A percentile compares a stretch with the other conserved stretches of the same genome.
phyloP scores from a whole-genome alignment of 208 protist genomes.

The Herpetomonas muscarum region DNA sequence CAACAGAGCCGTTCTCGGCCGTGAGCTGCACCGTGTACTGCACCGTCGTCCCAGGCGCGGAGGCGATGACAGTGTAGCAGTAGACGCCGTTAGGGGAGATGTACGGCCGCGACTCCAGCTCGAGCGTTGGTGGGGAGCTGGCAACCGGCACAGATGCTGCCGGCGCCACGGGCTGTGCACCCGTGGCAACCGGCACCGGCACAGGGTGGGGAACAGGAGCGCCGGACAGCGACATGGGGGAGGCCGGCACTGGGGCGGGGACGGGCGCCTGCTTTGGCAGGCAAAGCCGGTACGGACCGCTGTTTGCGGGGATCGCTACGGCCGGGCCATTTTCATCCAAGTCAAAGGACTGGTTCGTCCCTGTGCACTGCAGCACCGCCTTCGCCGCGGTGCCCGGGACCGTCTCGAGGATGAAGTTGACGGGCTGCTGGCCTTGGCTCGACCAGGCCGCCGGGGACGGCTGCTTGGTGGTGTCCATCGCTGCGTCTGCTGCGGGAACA shows the following conservation, averaged over 20 bases:
- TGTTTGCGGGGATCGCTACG: slow-evolving; percentile 32
- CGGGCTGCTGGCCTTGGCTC: too few species aligned
- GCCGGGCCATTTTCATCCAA: slow-evolving; percentile 32
- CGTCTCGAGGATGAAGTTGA: slow-evolving; percentile 48
- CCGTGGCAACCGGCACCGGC: background rate
- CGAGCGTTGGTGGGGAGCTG: slow-evolving; percentile 1
- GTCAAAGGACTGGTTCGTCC: slow-evolving; percentile 40
- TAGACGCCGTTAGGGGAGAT: slow-evolving; percentile 4
- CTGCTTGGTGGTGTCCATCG: too few species aligned
- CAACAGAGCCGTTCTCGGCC: slow-evolving; percentile 47
- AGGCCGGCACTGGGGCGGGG: background rate
- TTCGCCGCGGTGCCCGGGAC: slow-evolving; percentile 18
- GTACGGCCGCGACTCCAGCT: slow-evolving; percentile 50
- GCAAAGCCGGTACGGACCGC: slow-evolving; percentile 56
- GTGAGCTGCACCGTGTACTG: slow-evolving; percentile 48
- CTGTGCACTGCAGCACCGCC: slow-evolving; percentile 46
- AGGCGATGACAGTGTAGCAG: background rate
- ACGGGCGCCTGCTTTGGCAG: slow-evolving; percentile 30
- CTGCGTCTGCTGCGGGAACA: too few species aligned
- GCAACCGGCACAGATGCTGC: background rate
- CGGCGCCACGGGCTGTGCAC: background rate
- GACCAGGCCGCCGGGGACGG: too few species aligned
- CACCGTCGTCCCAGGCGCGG: background rate
- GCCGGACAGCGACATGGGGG: slow-evolving; percentile 1
- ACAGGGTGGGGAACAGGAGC: background rate